Percentiles rank a stretch among this genome's conserved stretches.
phyloP scores from a whole-genome alignment of 345 rosid species.

The Clausena lansium region DNA sequence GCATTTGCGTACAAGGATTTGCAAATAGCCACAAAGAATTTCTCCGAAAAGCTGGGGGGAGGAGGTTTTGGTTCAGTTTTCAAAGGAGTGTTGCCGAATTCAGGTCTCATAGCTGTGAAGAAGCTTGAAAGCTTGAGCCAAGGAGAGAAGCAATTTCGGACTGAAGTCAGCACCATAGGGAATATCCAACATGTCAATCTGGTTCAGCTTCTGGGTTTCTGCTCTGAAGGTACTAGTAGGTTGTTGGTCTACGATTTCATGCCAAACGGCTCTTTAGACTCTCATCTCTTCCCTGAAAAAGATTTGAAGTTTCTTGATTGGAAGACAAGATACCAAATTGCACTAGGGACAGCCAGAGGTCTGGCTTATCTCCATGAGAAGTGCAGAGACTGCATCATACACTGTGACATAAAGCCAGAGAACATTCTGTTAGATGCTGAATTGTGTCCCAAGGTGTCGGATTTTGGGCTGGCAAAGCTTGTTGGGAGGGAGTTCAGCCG shows the following conservation, averaged over 20 bases:
- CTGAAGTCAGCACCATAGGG: constrained; percentile 74
- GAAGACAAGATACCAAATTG: constrained; percentile 61
- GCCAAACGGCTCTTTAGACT: constrained; percentile 73
- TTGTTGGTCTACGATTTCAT: constrained; percentile 74
- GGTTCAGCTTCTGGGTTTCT: constrained; percentile 81
- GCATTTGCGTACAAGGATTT: constrained; percentile 71
- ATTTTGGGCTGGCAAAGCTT: constrained; percentile 84
- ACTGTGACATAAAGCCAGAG: constrained; percentile 90
- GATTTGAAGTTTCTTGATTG: constrained; percentile 43
- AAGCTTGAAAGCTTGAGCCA: constrained; percentile 73
- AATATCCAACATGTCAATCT: constrained; percentile 81
- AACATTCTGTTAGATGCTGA: constrained; percentile 57
- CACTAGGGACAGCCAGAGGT: constrained; percentile 84
- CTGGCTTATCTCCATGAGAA: constrained; percentile 75
- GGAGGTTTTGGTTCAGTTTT: constrained; percentile 93
- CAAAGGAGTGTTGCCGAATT: constrained; percentile 63
- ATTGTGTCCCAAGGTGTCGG: constrained; percentile 39
- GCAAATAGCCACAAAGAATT: constrained; percentile 68
- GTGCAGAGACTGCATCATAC: constrained; percentile 86
- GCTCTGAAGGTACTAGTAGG: constrained; percentile 63
- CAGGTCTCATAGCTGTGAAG: constrained; percentile 74
- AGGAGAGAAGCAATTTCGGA: constrained; percentile 88
- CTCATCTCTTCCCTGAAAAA: constrained; percentile 43
- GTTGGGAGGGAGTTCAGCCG: constrained; percentile 84
- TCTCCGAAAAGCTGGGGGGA: constrained; percentile 73